phyloP scores from a whole-genome alignment of 140 eudicot species.

The Erigeron philadelphicus region DNA sequence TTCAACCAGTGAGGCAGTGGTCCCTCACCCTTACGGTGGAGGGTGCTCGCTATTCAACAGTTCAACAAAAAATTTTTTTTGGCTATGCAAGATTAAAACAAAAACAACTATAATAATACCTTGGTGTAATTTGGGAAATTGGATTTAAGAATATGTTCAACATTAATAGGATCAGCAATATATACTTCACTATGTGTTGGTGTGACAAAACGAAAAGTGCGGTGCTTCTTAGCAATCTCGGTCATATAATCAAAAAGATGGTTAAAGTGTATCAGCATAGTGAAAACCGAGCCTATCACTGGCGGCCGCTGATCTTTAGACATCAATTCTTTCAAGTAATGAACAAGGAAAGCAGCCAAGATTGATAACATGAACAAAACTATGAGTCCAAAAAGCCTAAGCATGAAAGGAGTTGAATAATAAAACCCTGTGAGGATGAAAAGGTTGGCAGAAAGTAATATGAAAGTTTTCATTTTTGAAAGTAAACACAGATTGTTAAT shows the following conservation, averaged over 20 bases:
- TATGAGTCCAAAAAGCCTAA: not conserved
- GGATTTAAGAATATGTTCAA: conserved; percentile 6
- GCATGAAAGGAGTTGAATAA: not conserved
- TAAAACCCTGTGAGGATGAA: not conserved
- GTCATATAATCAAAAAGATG: not conserved
- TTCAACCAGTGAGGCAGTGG: no score
- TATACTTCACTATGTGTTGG: not conserved
- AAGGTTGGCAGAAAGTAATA: not conserved
- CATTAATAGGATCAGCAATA: conserved; percentile 1
- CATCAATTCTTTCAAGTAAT: not conserved
- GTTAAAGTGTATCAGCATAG: not conserved
- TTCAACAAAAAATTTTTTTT: no score
- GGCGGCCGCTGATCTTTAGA: not conserved
- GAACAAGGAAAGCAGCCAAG: not conserved
- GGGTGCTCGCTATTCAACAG: no score
- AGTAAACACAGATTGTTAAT: not conserved
- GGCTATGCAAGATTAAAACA: not conserved
- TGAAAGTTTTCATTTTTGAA: not conserved
- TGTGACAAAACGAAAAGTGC: not conserved
- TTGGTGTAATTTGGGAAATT: not conserved
- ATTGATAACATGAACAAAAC: not conserved
- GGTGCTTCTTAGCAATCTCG: not conserved
- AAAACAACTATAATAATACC: not conserved
- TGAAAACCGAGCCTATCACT: not conserved
- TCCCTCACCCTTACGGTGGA: no score